Evolutionary conservation across 805 yeast species (phyloP), one percentile per base, ranked within the genome.

Genomic region (Candida ascalaphidarum): DNA sequence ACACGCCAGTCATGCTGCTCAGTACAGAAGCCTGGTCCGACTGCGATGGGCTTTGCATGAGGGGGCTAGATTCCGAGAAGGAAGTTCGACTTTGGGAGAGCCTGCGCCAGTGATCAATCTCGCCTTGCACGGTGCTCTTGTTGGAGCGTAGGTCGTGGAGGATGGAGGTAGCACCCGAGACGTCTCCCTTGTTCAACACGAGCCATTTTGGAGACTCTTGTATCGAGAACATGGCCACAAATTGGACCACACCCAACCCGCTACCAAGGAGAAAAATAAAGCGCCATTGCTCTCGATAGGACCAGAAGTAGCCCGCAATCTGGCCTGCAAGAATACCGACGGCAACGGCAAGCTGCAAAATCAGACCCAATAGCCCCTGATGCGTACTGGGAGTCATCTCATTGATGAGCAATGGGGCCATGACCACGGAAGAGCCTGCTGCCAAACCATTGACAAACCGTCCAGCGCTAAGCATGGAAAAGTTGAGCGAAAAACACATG

Each of bases 161-260:
- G 15, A 59, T 50, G 3, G 27, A 17, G 3, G 48, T 43, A 3
- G 68, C 68, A 7, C 33, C 30, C 11, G 31, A 14, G 2, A 50
- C 42, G 28, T 60, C 58, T 11, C 51, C 52, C 9, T 42, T 35
- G 19, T 44, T 41, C 26, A 53, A 34, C n/a, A 61, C 42, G 11
- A 60, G 39, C 68, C 68, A 62, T 39, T 61, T 61, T 3, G 68
- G 68, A 15, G 62, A 55, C 35, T 62, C 68, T 2, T 46, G 46
- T 3, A 53, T 51, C 5, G 62, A 46, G 38, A 56, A 56, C n/a
- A 59, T 35, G 14, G 51, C 37, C 3, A 43, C 13, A 29, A 53
- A 55, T 32, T 58, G 63, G 17, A 41, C 18, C 2, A 48, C 23
- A 0, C 50, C 61, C 11, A 59, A 28, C 1, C 30, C 18, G 9